These are phyloP conservation scores for Xylariaceae sp. DNA, from an alignment of 2,329 filamentous ascomycete species.

Conservation along the genomic window DNA sequence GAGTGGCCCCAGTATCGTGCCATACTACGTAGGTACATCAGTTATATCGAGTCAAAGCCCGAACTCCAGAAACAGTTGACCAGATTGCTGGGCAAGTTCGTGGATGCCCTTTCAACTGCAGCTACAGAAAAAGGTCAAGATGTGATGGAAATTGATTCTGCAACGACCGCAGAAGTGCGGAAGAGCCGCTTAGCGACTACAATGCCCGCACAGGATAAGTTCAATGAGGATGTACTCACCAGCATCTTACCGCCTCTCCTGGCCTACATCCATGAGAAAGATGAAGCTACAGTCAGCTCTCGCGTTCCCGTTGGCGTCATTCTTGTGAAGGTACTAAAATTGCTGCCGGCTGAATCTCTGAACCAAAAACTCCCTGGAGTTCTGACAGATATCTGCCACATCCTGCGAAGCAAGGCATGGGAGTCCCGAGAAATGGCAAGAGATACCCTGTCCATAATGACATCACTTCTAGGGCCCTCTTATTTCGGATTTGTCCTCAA, in stretches of 20 bases:
- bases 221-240: conserved; percentile 71
- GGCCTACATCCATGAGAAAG: conserved; percentile 89
- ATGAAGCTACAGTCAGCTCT: conserved; percentile 90
- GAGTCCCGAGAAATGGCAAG: conserved; percentile 90
- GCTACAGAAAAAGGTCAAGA: conserved; percentile 43
- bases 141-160: conserved; percentile 47
- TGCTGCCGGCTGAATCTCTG: conserved; percentile 75
- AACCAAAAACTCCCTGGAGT: conserved; percentile 77
- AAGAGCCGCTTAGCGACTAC: conserved; percentile 60
- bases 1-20: conserved; percentile 92
- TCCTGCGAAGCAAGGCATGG: conserved; percentile 84
- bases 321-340: conserved; percentile 80
- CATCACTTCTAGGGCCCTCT: conserved; percentile 74
- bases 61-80: conserved; percentile 86
- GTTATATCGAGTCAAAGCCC: conserved; percentile 78
- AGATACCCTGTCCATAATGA: conserved; percentile 83
- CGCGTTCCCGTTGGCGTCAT: conserved; percentile 89
- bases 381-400: conserved; percentile 89
- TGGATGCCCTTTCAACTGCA: conserved; percentile 71
- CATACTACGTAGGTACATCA: conserved; percentile 79
- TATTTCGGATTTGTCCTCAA: conserved; percentile 94
- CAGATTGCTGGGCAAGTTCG: conserved; percentile 76
- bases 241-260: conserved; percentile 78
- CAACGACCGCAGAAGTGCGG: conserved; percentile 24
- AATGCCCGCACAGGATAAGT: conserved; percentile 67